A percentile compares a stretch with the other conserved stretches of the same genome.
Evolutionary conservation across 768 basidiomycete species (phyloP).

Genomic region (Grammothele lineata): DNA sequence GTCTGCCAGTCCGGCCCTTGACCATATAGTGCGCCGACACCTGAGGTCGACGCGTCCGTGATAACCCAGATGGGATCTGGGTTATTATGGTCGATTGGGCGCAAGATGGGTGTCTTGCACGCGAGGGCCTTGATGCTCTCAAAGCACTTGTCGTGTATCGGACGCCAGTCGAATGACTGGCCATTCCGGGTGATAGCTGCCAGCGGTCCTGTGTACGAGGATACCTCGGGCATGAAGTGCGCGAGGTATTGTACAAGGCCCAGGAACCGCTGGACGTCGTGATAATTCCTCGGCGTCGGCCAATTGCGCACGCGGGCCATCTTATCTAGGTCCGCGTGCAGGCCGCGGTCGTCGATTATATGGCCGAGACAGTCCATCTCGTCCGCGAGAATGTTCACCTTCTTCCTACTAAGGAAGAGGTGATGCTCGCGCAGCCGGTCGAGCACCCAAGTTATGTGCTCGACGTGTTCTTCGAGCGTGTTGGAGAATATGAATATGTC

Average conservation of each 20-base stretch:
- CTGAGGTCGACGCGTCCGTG: constrained; percentile 16
- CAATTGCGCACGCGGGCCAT: constrained; percentile 29
- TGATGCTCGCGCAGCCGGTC: constrained; percentile 21
- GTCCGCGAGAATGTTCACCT: constrained; percentile 29
- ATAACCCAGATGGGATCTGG: constrained; percentile 21
- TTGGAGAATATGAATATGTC: constrained; percentile 39
- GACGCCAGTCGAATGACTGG: constrained; percentile 21
- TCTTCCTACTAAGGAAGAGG: constrained; percentile 31
- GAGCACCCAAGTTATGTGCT: constrained; percentile 31
- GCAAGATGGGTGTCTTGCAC: constrained; percentile 11
- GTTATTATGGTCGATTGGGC: constrained; percentile 11
- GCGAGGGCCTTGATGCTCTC: constrained; percentile 16
- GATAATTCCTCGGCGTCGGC: constrained; percentile 29
- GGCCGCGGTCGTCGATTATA: constrained; percentile 33
- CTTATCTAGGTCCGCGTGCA: constrained; percentile 36
- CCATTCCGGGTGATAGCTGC: constrained; percentile 27
- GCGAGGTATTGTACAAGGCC: constrained; percentile 37
- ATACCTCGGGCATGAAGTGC: constrained; percentile 33
- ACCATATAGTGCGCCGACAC: constrained; percentile 21
- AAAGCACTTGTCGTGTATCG: constrained; percentile 20
- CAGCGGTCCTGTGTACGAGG: constrained; percentile 30
- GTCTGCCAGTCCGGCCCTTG: constrained; percentile 25
- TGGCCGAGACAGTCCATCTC: constrained; percentile 37
- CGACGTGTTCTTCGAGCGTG: constrained; percentile 35
- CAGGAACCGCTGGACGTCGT: constrained; percentile 36